Percentiles rank a stretch among this genome's conserved stretches.
These are phyloP conservation scores for Scedosporium boydii DNA, from an alignment of 2,329 filamentous ascomycete species.

Conservation along the genomic window DNA sequence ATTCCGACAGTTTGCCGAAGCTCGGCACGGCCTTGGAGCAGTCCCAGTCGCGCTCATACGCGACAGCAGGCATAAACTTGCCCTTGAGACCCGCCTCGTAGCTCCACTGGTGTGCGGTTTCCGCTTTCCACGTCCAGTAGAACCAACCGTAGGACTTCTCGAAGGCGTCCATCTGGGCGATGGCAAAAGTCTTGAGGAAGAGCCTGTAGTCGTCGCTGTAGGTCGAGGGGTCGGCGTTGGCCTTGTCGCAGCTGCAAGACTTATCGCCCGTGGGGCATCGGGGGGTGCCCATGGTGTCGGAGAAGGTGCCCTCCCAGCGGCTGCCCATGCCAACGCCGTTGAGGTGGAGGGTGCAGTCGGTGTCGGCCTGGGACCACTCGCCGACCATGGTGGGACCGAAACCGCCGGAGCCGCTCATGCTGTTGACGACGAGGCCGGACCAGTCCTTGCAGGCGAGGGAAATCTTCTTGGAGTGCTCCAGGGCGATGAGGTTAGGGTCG, in stretches of 20 bases:
- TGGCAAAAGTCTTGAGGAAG: conserved; percentile 81
- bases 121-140: conserved; percentile 98
- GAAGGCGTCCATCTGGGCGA: conserved; percentile 93
- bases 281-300: conserved; percentile 57
- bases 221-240: conserved; percentile 60
- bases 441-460: conserved; percentile 81
- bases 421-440: conserved; percentile 66
- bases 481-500: conserved; percentile 76
- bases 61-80: conserved; percentile 69
- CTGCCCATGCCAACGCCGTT: conserved; percentile 86
- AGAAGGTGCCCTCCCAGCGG: conserved; percentile 83
- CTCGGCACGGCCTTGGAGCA: conserved; percentile 48
- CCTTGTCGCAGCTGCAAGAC: conserved; percentile 62
- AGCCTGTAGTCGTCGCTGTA: conserved; percentile 72
- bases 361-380: conserved; percentile 97
- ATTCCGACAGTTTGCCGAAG: background rate
- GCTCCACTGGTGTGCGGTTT: conserved; percentile 81
- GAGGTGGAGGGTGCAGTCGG: conserved; percentile 78
- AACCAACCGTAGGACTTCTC: conserved; percentile 96
- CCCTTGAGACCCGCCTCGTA: conserved; percentile 71
- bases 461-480: conserved; percentile 74
- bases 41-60: conserved; percentile 61
- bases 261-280: conserved; percentile 61
- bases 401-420: conserved; percentile 63
- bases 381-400: conserved; percentile 93